Base-by-base conservation (phyloP, 768 basidiomycete genomes). In the Boletus fagicola region DNA sequence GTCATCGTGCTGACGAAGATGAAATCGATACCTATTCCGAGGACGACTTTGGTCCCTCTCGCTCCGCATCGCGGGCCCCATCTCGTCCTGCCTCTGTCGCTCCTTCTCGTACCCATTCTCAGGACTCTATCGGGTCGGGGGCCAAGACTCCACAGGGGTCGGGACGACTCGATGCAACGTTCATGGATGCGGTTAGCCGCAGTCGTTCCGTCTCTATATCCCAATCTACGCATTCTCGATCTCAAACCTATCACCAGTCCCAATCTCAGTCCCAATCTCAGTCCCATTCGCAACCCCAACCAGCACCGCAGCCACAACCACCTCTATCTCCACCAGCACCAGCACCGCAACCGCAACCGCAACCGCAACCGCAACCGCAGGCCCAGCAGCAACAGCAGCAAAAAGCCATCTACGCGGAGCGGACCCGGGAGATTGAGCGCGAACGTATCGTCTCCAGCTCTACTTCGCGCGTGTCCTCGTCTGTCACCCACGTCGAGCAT, bases 1-100 rank as follows among this genome's bases (percentile, higher is more conserved):
- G 89, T 0, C 83, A 84, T 60, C 82, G 88, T 53, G 77, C 80
- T 5, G 87, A 88, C 36, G 88, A 91, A 67, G 88, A 89, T 36
- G 89, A 90, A 61, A 77, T 76, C 0, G 87, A 89, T 59, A 67
- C 71, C 13, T 83, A 79, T 55, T 83, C 84, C 0, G 88, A 89
- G 68, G 88, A 90, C 55, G 87, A 89, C 56, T 71, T 68, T 54
- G 70, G 68, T 5, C 64, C 69, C 8, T 73, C 71, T 58, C 59
- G 65, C 53, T 20, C 73, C 12, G 59, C 68, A 57, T 75, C 70
- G 53, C 70, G 71, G 9, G 69, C 68, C 5, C 75, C 78, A 0
- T 75, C 79, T 46, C 75, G 76, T 40, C 75, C 77, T 9, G 74
- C 78, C 2, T 76, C 80, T 54, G 77, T 79, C 42, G 76, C 83